Conservation (phyloP, 495 filamentous ascomycete genomes). For the Talaromyces stipitatus region DNA sequence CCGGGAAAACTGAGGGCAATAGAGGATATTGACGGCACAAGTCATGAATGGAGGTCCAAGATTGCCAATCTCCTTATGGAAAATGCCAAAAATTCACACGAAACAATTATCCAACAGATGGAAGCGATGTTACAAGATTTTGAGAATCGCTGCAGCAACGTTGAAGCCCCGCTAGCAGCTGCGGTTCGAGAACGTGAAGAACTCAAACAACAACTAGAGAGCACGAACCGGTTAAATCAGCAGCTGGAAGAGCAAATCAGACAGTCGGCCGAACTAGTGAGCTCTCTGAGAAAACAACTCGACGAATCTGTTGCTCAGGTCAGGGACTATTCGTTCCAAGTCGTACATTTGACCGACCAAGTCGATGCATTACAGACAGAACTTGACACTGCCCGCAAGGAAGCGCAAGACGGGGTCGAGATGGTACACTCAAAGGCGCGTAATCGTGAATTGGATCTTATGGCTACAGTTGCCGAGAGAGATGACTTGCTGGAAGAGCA, state of each 20-base stretch:
- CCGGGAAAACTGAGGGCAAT: neutral
- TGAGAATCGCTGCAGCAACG: constrained; percentile 43
- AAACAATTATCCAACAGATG: constrained; percentile 37
- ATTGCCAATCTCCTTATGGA: constrained; percentile 28
- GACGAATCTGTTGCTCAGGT: constrained; percentile 8
- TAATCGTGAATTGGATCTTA: constrained; percentile 31
- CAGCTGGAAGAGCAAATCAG: constrained; percentile 16
- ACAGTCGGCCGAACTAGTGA: neutral
- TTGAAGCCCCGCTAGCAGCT: constrained; percentile 39
- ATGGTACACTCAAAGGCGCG: constrained; percentile 25
- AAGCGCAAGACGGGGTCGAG: constrained; percentile 15
- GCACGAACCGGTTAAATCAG: constrained; percentile 18
- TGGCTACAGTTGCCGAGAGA: constrained; percentile 37
- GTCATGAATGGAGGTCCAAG: constrained; percentile 37
- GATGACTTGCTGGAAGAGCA: constrained; percentile 37
- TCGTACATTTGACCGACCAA: constrained; percentile 1
- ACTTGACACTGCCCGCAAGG: constrained; percentile 18
- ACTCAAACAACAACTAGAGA: constrained; percentile 18
- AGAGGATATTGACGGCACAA: constrained; percentile 4
- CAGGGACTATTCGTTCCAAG: neutral
- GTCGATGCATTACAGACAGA: constrained; percentile 14
- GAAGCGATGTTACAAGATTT: constrained; percentile 47
- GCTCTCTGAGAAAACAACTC: neutral
- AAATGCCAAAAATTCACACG: constrained; percentile 26
- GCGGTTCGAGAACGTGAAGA: constrained; percentile 36